phyloP scores from a whole-genome alignment of 768 basidiomycete genomes.

The Pleurotus salmoneostramineus region DNA sequence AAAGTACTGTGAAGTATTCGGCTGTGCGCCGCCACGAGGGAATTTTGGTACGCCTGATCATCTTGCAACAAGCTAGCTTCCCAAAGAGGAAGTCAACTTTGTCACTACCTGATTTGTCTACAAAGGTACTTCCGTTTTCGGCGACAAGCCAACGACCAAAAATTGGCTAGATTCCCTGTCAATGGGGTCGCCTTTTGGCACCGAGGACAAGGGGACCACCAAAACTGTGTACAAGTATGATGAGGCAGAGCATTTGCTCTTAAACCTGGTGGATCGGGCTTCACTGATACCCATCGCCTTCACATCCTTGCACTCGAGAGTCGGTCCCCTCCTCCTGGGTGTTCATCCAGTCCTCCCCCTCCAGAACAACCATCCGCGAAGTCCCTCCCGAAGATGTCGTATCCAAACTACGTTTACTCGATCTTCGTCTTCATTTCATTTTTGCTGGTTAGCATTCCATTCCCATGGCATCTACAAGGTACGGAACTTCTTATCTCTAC shows the following conservation, averaged over 20 bases:
- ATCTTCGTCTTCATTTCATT: slow-evolving; percentile 54
- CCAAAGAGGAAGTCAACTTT: slow-evolving; percentile 2
- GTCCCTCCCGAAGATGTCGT: slow-evolving; percentile 21
- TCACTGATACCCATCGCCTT: slow-evolving; percentile 26
- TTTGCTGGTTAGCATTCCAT: slow-evolving; percentile 52
- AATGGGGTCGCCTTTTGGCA: slow-evolving; percentile 9
- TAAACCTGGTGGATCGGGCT: slow-evolving; percentile 23
- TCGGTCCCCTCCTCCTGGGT: slow-evolving; percentile 15
- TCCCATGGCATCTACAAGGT: slow-evolving; percentile 71
- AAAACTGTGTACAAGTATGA: slow-evolving; percentile 35
- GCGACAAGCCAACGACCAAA: slow-evolving; percentile 8
- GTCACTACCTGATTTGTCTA: slow-evolving; percentile 7
- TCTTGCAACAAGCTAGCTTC: not conserved
- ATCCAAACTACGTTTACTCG: slow-evolving; percentile 44
- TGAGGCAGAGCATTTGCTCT: slow-evolving; percentile 30
- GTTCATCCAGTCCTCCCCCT: slow-evolving; percentile 10
- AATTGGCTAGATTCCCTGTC: slow-evolving; percentile 9
- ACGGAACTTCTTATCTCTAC: not conserved
- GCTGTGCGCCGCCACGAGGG: not conserved
- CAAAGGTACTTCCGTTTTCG: slow-evolving; percentile 15
- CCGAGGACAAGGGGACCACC: slow-evolving; percentile 40
- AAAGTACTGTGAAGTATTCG: not conserved
- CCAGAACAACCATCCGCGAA: slow-evolving; percentile 12
- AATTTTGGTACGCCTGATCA: slow-evolving; percentile 1
- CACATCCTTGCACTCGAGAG: slow-evolving; percentile 26